A percentile compares a stretch with the other conserved stretches of the same genome.
Evolutionary conservation across 805 yeast genomes (phyloP).

Genomic region (Lachancea dasiensis): DNA sequence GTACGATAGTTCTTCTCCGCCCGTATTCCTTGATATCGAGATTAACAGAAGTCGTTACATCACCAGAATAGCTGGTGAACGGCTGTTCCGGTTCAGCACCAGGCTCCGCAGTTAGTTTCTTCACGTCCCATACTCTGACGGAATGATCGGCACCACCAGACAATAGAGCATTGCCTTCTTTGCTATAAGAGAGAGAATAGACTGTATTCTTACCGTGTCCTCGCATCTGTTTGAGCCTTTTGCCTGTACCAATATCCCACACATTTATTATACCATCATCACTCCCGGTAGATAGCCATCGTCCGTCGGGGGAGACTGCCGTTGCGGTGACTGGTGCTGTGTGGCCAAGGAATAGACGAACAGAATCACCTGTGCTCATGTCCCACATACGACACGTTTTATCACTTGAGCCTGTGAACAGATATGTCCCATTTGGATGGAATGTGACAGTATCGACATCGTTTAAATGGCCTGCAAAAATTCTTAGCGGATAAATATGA

Average conservation of each 20-base stretch:
- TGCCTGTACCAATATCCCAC: slow-evolving; percentile 93
- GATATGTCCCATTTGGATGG: slow-evolving; percentile 94
- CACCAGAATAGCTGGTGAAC: slow-evolving; percentile 34
- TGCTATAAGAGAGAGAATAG: slow-evolving; percentile 75
- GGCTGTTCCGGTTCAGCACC: slow-evolving; percentile 74
- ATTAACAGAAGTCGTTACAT: slow-evolving; percentile 28
- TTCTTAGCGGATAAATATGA: slow-evolving; percentile 91
- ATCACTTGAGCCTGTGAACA: slow-evolving; percentile 92
- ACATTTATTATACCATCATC: slow-evolving; percentile 84
- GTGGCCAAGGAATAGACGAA: slow-evolving; percentile 88
- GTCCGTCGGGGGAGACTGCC: slow-evolving; percentile 93
- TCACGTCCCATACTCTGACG: slow-evolving; percentile 94
- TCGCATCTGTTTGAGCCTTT: slow-evolving; percentile 81
- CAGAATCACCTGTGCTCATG: slow-evolving; percentile 78
- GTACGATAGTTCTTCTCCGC: slow-evolving; percentile 63
- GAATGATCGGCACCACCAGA: slow-evolving; percentile 91
- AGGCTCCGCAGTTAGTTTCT: slow-evolving; percentile 73
- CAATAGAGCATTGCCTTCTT: slow-evolving; percentile 83
- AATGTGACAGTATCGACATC: slow-evolving; percentile 94
- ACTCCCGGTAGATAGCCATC: slow-evolving; percentile 93
- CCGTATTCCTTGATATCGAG: slow-evolving; percentile 43
- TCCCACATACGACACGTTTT: slow-evolving; percentile 99
- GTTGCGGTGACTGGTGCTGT: slow-evolving; percentile 80
- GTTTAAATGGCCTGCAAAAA: slow-evolving; percentile 94
- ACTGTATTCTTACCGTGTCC: slow-evolving; percentile 90